Evolutionary conservation across 2,329 filamentous ascomycete genomes (phyloP).

Genomic region (Aspergillus sp.): DNA sequence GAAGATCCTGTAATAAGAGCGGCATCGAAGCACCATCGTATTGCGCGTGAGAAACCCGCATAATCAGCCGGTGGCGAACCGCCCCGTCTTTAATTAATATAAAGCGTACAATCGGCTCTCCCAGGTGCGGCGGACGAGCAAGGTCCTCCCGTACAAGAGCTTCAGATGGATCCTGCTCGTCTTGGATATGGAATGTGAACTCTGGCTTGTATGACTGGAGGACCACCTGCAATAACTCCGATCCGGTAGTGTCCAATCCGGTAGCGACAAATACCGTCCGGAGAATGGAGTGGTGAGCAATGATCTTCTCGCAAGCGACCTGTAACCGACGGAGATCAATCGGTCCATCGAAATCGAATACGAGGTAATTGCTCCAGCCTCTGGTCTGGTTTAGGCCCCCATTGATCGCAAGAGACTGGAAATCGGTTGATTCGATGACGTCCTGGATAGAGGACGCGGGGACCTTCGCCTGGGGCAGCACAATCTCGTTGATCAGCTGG

Average conservation of each 20-base stretch:
- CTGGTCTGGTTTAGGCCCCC: conserved; percentile 12
- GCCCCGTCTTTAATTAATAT: conserved; percentile 20
- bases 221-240: conserved; percentile 45
- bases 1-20: conserved; percentile 10
- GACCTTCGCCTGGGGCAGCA: conserved; percentile 6
- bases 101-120: conserved; percentile 16
- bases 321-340: conserved; percentile 15
- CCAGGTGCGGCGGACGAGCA: conserved; percentile 3
- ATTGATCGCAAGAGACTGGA: conserved; percentile 14
- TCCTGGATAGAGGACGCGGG: conserved; percentile 7
- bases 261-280: conserved; percentile 53
- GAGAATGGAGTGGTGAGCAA: conserved; percentile 45
- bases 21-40: conserved; percentile 26
- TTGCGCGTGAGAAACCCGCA: conserved; percentile 32
- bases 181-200: conserved; percentile 6
- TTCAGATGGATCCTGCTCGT: conserved; percentile 7
- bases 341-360: conserved; percentile 15
- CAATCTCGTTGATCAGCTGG: conserved; percentile 6
- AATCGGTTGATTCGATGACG: conserved; percentile 12
- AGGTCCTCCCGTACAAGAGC: conserved; percentile 8
- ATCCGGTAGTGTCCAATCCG: conserved; percentile 43
- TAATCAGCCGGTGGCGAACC: conserved; percentile 22
- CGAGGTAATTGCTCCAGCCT: conserved; percentile 12
- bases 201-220: conserved; percentile 15
- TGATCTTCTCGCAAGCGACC: conserved; percentile 11